These are phyloP conservation scores for Pichia sp. DNA, from an alignment of 1,139 yeast genomes.

Conservation along the genomic window DNA sequence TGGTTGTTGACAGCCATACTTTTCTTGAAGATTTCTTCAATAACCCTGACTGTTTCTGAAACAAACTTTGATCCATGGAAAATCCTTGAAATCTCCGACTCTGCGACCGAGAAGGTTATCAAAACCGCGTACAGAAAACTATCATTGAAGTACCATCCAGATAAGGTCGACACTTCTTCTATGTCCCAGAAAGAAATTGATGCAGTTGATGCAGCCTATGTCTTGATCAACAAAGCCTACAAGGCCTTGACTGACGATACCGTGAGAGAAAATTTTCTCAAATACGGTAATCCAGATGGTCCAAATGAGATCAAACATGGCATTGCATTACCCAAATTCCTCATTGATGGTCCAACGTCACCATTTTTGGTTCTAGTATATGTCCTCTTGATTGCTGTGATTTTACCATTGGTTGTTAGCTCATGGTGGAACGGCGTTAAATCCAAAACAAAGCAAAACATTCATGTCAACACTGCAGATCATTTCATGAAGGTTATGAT, in stretches of 20 bases:
- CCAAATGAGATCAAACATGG: constrained; percentile 95
- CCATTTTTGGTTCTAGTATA: constrained; percentile 59
- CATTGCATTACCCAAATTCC: constrained; percentile 88
- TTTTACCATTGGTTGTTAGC: constrained; percentile 76
- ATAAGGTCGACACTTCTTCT: constrained; percentile 66
- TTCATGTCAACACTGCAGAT: constrained; percentile 80
- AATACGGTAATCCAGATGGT: constrained; percentile 97
- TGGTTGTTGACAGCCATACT: constrained; percentile 61
- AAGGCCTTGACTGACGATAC: constrained; percentile 90
- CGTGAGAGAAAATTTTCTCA: constrained; percentile 73
- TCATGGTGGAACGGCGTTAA: constrained; percentile 89
- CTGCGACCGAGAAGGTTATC: constrained; percentile 72
- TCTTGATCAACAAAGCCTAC: constrained; percentile 85
- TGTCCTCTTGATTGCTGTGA: constrained; percentile 66
- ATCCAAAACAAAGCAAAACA: constrained; percentile 75
- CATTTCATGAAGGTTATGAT: constrained; percentile 58
- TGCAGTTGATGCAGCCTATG: constrained; percentile 70
- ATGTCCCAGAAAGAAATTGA: constrained; percentile 52
- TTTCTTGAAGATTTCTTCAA: constrained; percentile 43
- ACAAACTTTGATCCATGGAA: constrained; percentile 84
- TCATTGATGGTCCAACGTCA: constrained; percentile 81
- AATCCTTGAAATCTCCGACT: constrained; percentile 66
- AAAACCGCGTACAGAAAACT: constrained; percentile 81
- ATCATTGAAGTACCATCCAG: constrained; percentile 89
- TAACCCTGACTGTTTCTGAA: constrained; percentile 34